Conservation (phyloP, 169 alveolate species). For the Theileria orientalis region DNA sequence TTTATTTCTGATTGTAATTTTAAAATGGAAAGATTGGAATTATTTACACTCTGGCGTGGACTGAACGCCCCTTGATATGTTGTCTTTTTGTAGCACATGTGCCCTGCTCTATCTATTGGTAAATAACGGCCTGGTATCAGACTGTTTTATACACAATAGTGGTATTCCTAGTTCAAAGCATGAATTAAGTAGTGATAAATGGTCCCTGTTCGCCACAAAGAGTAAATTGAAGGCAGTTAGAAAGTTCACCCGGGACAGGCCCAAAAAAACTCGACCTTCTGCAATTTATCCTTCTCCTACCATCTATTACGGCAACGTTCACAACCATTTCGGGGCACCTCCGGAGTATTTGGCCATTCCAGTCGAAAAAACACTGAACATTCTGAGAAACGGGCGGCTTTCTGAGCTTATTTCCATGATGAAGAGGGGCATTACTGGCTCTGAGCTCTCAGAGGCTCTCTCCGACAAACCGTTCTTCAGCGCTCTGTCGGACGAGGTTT, state of each 20-base stretch:
- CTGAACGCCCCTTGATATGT: constrained; percentile 12
- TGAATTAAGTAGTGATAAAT: background rate
- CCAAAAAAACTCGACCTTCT: constrained; percentile 58
- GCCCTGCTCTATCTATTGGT: background rate
- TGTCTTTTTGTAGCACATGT: background rate
- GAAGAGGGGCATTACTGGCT: constrained; percentile 40
- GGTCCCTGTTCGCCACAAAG: constrained; percentile 38
- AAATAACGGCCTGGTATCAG: background rate
- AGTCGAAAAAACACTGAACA: constrained; percentile 25
- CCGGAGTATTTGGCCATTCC: constrained; percentile 60
- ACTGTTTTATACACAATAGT: background rate
- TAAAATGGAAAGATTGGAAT: background rate
- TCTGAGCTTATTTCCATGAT: constrained; percentile 25
- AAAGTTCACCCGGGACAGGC: constrained; percentile 41
- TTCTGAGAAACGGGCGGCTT: constrained; percentile 38
- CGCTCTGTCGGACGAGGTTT: background rate
- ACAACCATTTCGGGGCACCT: constrained; percentile 66
- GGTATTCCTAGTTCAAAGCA: background rate
- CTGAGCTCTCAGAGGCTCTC: constrained; percentile 31
- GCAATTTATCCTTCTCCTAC: constrained; percentile 66
- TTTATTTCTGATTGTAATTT: too few species aligned
- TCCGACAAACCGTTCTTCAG: constrained; percentile 18
- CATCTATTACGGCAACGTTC: constrained; percentile 56
- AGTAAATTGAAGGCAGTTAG: constrained; percentile 58
- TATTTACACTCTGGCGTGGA: constrained; percentile 5